These are phyloP conservation scores for Gelatoporia subvermispora DNA, from an alignment of 768 basidiomycete species.

Conservation along the genomic window DNA sequence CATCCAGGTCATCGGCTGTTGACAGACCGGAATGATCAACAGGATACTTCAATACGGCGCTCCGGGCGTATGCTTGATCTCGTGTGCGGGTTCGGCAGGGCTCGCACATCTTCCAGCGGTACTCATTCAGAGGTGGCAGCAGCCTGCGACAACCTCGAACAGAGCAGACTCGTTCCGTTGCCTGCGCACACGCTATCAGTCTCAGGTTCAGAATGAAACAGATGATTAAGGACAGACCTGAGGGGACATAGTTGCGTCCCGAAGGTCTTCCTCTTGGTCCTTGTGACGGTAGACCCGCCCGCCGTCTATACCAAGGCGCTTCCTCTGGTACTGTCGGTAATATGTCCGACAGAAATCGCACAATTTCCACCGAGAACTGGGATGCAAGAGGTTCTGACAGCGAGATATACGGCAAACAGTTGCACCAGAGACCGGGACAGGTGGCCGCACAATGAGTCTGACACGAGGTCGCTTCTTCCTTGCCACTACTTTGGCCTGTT, in stretches of 20 bases:
- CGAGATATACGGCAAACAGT: constrained; percentile 8
- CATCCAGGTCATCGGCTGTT: too few relatives aligned
- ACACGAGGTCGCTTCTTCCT: too few relatives aligned
- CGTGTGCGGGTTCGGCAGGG: constrained; percentile 15
- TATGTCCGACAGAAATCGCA: constrained; percentile 14
- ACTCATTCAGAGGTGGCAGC: constrained; percentile 12
- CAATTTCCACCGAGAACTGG: constrained; percentile 9
- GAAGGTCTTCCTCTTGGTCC: too few relatives aligned
- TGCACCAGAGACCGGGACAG: neutral
- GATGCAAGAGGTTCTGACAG: constrained; percentile 18
- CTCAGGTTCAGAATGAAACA: too few relatives aligned
- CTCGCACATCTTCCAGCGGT: constrained; percentile 17
- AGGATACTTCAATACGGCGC: too few relatives aligned
- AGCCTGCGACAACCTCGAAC: constrained; percentile 9
- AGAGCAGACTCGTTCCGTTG: constrained; percentile 16
- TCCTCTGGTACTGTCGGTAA: constrained; percentile 3
- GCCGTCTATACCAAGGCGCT: neutral
- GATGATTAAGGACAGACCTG: too few relatives aligned
- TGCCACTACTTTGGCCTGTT: too few relatives aligned
- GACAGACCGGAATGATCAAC: too few relatives aligned
- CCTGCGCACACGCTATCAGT: too few relatives aligned
- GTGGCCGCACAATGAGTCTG: too few relatives aligned
- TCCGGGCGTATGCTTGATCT: neutral
- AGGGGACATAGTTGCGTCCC: too few relatives aligned
- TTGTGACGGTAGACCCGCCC: too few relatives aligned